phyloP scores from a whole-genome alignment of 306 rosid species.

The Quercus robur region DNA sequence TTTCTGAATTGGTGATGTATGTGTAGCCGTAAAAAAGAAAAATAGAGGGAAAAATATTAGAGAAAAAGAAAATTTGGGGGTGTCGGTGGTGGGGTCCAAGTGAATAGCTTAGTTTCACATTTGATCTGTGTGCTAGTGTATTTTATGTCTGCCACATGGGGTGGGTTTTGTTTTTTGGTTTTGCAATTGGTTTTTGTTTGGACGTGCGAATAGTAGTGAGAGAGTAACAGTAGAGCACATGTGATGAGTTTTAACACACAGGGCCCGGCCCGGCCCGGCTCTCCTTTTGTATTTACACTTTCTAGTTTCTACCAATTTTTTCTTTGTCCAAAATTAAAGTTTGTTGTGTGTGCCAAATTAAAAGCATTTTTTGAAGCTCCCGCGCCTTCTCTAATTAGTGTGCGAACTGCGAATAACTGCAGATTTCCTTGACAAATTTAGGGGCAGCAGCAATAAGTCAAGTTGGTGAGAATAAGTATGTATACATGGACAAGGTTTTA shows the following conservation, averaged over 20 bases:
- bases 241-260: conserved; percentile 16
- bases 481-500: too few species aligned
- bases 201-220: background rate
- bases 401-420: too few species aligned
- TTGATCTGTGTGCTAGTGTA: conserved; percentile 21
- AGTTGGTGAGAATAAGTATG: too few species aligned
- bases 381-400: too few species aligned
- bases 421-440: too few species aligned
- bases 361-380: too few species aligned
- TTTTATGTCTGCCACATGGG: conserved; percentile 55
- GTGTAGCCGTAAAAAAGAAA: conserved; percentile 19
- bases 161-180: conserved; percentile 3
- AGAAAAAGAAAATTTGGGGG: background rate
- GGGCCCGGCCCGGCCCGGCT: background rate
- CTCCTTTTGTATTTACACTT: too few species aligned
- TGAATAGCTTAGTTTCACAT: background rate
- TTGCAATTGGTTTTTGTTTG: conserved; percentile 19
- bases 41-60: conserved; percentile 28
- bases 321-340: too few species aligned
- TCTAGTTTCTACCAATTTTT: too few species aligned
- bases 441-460: too few species aligned
- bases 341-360: too few species aligned
- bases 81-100: conserved; percentile 66
- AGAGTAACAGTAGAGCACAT: background rate
- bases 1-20: background rate